Conservation (phyloP, 2,329 filamentous ascomycete genomes). For the Xylariaceae sp. region DNA sequence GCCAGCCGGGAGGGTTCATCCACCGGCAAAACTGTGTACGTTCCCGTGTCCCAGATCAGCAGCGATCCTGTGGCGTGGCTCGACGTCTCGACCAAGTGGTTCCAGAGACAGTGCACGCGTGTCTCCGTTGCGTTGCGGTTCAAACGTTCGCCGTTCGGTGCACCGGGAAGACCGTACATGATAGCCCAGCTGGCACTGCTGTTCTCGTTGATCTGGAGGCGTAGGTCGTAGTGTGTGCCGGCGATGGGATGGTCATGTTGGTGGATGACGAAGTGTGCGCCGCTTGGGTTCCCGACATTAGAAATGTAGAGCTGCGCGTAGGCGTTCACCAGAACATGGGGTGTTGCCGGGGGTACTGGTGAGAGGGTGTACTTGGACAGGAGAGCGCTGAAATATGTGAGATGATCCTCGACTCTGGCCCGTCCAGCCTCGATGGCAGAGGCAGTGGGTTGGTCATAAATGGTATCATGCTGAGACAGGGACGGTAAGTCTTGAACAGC, state of each 20-base stretch:
- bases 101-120: conserved; percentile 58
- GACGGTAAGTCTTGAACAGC: conserved; percentile 4
- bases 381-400: conserved; percentile 32
- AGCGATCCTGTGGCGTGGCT: conserved; percentile 51
- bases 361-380: conserved; percentile 25
- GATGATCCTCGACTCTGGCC: conserved; percentile 33
- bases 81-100: conserved; percentile 57
- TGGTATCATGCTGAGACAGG: too few species aligned
- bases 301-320: conserved; percentile 34
- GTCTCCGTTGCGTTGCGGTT: conserved; percentile 61
- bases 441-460: conserved; percentile 12
- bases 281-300: conserved; percentile 26
- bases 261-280: conserved; percentile 63
- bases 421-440: conserved; percentile 38
- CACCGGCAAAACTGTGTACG: conserved; percentile 51
- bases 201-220: conserved; percentile 63
- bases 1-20: conserved; percentile 16
- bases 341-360: conserved; percentile 15
- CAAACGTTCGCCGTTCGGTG: conserved; percentile 49
- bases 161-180: conserved; percentile 59
- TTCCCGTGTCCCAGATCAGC: conserved; percentile 60
- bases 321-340: conserved; percentile 29
- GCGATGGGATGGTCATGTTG: conserved; percentile 70
- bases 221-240: conserved; percentile 64
- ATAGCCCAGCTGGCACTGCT: conserved; percentile 63